Evolutionary conservation across 163 green algal species (phyloP), one percentile per base, ranked within the genome.

Genomic region (Chlorella variabilis): DNA sequence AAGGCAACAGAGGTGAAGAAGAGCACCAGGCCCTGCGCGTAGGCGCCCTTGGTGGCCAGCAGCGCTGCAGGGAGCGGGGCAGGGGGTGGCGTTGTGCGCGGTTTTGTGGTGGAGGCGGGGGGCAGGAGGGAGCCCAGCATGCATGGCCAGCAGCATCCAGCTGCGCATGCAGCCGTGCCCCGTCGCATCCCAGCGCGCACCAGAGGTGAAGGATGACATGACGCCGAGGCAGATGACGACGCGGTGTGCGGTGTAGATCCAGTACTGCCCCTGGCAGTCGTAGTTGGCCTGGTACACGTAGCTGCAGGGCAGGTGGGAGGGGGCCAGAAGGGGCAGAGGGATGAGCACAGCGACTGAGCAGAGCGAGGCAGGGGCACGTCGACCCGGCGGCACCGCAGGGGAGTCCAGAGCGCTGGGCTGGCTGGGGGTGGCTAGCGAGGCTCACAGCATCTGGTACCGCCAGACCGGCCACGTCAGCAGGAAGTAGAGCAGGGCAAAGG

Each of bases 401-500:
- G n/a, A n/a, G n/a, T n/a, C n/a, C n/a, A n/a, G n/a, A n/a, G n/a
- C n/a, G n/a, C n/a, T n/a, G n/a, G n/a, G n/a, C n/a, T n/a, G n/a
- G n/a, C n/a, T n/a, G n/a, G n/a, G n/a, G n/a, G n/a, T n/a, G n/a
- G n/a, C n/a, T n/a, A n/a, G n/a, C n/a, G n/a, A n/a, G n/a, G 45
- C 70, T 75, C 59, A 94, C 69, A 94, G 86, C 70, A 92, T 87
- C 70, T 94, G 85, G 71, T 90, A 93, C 23, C 90, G 78, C 88
- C 84, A 91, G 15, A 90, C 75, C 1, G 89, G 66, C 88, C 90
- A 94, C 36, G 86, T 80, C 45, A 86, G 42, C 49, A 92, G 61
- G 75, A 95, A 94, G 83, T 93, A 95, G 59, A 93, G 34, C 4
- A 93, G 81, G 36, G 77, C 80, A 70, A 94, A 90, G 73, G 90